Conservation (phyloP, 192 early-diverging fungal species). For the Gonapodya prolifera region DNA sequence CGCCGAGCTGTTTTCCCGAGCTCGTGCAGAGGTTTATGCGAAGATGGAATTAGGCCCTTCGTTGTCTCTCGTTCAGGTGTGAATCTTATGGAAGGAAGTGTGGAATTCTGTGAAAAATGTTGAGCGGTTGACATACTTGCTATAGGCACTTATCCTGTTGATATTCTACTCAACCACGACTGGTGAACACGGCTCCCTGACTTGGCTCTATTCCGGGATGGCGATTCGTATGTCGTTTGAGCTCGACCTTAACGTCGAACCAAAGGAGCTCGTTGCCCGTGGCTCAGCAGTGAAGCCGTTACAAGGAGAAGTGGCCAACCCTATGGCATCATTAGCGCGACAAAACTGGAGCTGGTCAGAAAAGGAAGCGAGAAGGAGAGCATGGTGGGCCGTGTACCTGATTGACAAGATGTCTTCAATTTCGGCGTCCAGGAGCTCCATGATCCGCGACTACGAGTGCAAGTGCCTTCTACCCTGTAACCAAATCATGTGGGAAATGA, state of each 20-base stretch:
- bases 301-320: too few species aligned
- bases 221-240: conserved; percentile 31
- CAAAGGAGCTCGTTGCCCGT: conserved; percentile 11
- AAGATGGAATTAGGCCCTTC: neutral
- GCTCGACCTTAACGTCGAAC: conserved; percentile 23
- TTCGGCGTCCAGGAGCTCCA: neutral
- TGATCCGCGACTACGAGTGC: neutral
- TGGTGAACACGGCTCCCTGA: conserved; percentile 17
- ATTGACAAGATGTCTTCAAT: neutral
- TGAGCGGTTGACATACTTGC: too few species aligned
- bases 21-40: neutral
- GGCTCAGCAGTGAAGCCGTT: neutral
- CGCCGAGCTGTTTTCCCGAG: neutral
- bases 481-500: neutral
- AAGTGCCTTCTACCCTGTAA: neutral
- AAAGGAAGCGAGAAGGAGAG: neutral
- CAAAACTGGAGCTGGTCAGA: neutral
- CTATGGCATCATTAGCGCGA: too few species aligned
- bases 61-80: neutral
- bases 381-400: neutral
- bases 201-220: conserved; percentile 37
- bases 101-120: too few species aligned
- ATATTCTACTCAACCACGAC: neutral
- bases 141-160: too few species aligned
- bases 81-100: too few species aligned